These are phyloP conservation scores for Agaricus blazei DNA, from an alignment of 768 basidiomycete genomes.

Conservation along the genomic window DNA sequence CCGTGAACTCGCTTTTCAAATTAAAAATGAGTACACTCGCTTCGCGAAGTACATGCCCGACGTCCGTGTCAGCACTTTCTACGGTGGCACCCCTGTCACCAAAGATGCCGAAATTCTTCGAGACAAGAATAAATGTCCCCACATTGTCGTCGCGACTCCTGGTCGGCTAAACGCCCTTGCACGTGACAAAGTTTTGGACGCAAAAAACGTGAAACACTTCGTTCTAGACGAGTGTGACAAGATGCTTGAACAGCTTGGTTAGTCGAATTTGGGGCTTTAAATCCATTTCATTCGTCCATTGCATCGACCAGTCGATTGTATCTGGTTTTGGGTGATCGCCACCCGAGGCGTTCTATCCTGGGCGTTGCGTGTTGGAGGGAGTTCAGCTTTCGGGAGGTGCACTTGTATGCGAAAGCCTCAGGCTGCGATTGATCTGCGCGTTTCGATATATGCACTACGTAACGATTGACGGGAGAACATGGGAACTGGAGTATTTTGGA, in stretches of 20 bases:
- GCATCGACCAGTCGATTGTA: slow-evolving; percentile 37
- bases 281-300: slow-evolving; percentile 45
- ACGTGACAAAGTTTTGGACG: slow-evolving; percentile 92
- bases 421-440: neutral
- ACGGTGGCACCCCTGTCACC: slow-evolving; percentile 90
- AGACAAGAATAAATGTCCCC: slow-evolving; percentile 96
- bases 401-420: neutral
- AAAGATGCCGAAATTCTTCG: slow-evolving; percentile 93
- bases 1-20: slow-evolving; percentile 98
- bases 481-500: neutral
- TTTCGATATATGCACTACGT: neutral
- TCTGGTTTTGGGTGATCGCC: slow-evolving; percentile 16
- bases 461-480: slow-evolving; percentile 2
- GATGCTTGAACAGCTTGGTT: slow-evolving; percentile 99
- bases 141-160: slow-evolving; percentile 97
- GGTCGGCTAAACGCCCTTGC: slow-evolving; percentile 95
- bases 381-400: slow-evolving; percentile 3
- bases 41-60: slow-evolving; percentile 99
- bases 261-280: slow-evolving; percentile 65
- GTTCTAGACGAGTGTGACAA: slow-evolving; percentile 99
- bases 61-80: slow-evolving; percentile 96
- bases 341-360: slow-evolving; percentile 12
- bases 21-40: slow-evolving; percentile 98
- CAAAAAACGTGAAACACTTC: slow-evolving; percentile 97
- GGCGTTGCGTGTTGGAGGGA: neutral